Evolutionary conservation across 163 green algal species (phyloP), one percentile per base, ranked within the genome.

Genomic region (Scenedesmus sp.): DNA sequence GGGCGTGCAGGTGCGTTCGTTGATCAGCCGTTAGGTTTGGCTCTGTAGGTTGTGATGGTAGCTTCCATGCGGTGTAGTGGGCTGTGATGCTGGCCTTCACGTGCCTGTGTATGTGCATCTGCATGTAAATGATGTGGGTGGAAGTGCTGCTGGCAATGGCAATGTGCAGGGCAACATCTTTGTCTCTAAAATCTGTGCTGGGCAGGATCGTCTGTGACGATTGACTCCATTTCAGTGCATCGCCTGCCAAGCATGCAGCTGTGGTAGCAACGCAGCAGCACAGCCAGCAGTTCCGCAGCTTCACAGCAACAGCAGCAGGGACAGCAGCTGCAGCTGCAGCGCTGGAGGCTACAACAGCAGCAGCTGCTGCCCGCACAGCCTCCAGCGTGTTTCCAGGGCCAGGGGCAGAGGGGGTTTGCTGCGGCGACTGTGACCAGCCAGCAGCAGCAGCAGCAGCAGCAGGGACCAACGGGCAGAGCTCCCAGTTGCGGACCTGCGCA

Each of bases 1-100:
- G 85, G 98, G 98, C 18, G 98, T 99, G 86, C 97, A 99, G 93
- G 94, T 97, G 85, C 26, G 76, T 5, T 22, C n/a, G n/a, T n/a
- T n/a, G n/a, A n/a, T n/a, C n/a, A n/a, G n/a, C n/a, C n/a, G n/a
- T n/a, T n/a, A n/a, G 56, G 12, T 22, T 3, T 3, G 1, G 33
- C 46, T 37, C 16, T 6, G 10, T 70, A 9, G 9, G 33, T 44
- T n/a, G n/a, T 42, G 3, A 2, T 46, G 6, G n/a, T 51, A 18
- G n/a, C n/a, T 40, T 22, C 9, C 33, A 22, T 49, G n/a, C 70
- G 30, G n/a, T 6, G 15, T 33, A 43, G n/a, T 13, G 35, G 59
- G 22, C 59, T 72, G 59, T 33, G 22, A 2, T 72, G 9, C 10
- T 61, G 13, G 51, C 13, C 51, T 81, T 26, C 70, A 46, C 22